phyloP scores from a whole-genome alignment of 2,329 filamentous ascomycete species.

The Colletotrichum musicola region DNA sequence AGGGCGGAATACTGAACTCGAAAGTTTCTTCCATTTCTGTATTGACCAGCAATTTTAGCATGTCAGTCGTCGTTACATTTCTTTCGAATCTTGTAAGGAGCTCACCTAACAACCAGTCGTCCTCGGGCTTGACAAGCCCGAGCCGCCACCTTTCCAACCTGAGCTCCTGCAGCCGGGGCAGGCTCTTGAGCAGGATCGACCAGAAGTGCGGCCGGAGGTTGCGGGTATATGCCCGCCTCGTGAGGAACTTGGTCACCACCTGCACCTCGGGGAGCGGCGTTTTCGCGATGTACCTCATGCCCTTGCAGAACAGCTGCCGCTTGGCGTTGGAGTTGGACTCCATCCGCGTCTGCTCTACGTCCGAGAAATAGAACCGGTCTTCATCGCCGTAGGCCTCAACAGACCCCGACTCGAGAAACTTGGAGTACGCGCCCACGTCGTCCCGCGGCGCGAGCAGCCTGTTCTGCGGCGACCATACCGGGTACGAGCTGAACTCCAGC shows the following conservation, averaged over 20 bases:
- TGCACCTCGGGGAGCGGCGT: neutral
- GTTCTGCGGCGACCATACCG: neutral
- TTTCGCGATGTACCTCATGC: neutral
- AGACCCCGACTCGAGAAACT: neutral
- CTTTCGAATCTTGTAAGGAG: too few relatives aligned
- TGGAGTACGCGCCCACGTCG: neutral
- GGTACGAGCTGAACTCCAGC: neutral
- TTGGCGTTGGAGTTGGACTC: neutral
- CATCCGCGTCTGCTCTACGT: neutral
- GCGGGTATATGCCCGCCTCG: neutral
- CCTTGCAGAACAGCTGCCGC: constrained; percentile 3
- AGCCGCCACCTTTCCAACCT: constrained; percentile 20
- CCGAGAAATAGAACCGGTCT: neutral
- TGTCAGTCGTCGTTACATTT: fast-evolving
- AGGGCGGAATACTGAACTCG: neutral
- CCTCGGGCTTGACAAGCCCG: neutral
- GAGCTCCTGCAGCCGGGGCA: neutral
- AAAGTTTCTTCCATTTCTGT: neutral
- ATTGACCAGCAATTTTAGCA: neutral
- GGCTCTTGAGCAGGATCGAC: neutral
- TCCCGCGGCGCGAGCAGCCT: neutral
- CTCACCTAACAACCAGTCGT: constrained; percentile 1
- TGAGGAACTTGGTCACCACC: neutral
- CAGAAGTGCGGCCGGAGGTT: neutral
- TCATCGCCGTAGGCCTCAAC: neutral